phyloP scores from a whole-genome alignment of 1,284 basidiomycete genomes.

The Prillingera fragicola region DNA sequence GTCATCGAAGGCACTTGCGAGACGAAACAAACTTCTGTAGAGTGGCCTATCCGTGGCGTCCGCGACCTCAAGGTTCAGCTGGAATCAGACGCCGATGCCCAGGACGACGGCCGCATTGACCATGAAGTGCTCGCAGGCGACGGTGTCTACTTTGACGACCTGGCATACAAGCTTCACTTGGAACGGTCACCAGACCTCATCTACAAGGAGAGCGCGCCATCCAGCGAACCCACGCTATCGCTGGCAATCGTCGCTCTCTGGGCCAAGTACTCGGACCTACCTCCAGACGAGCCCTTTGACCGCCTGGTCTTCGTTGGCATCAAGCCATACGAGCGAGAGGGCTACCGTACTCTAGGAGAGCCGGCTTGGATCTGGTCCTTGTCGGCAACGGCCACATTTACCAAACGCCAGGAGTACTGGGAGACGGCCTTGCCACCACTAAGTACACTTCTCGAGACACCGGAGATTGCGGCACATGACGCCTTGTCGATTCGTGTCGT shows the following conservation, averaged over 20 bases:
- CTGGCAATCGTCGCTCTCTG: slow-evolving; percentile 21
- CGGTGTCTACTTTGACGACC: slow-evolving; percentile 62
- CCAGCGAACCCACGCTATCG: slow-evolving; percentile 15
- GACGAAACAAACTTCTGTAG: slow-evolving; percentile 22
- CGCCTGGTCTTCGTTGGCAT: slow-evolving; percentile 68
- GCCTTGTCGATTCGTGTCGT: slow-evolving; percentile 62
- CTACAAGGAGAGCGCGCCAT: too few relatives aligned
- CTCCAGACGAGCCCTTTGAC: slow-evolving; percentile 49
- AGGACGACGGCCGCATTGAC: slow-evolving; percentile 44
- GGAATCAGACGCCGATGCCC: slow-evolving; percentile 13
- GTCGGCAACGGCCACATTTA: slow-evolving; percentile 65
- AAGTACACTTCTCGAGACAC: slow-evolving; percentile 58
- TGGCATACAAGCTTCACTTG: slow-evolving; percentile 60
- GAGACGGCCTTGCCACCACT: slow-evolving; percentile 63
- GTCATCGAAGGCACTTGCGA: slow-evolving; percentile 11
- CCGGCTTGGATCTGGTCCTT: slow-evolving; percentile 67
- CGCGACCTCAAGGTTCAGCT: slow-evolving; percentile 19
- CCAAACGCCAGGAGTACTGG: slow-evolving; percentile 63
- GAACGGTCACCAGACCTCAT: slow-evolving; percentile 7
- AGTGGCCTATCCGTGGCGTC: slow-evolving; percentile 24
- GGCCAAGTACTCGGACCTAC: slow-evolving; percentile 12
- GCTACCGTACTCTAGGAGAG: slow-evolving; percentile 59
- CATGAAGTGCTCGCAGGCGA: slow-evolving; percentile 59
- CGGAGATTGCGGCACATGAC: slow-evolving; percentile 58
- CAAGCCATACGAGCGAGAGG: slow-evolving; percentile 59